Evolutionary conservation across 352 stramenopile species (phyloP), one percentile per base, ranked within the genome.

Genomic region (Blastocystis hominis): DNA sequence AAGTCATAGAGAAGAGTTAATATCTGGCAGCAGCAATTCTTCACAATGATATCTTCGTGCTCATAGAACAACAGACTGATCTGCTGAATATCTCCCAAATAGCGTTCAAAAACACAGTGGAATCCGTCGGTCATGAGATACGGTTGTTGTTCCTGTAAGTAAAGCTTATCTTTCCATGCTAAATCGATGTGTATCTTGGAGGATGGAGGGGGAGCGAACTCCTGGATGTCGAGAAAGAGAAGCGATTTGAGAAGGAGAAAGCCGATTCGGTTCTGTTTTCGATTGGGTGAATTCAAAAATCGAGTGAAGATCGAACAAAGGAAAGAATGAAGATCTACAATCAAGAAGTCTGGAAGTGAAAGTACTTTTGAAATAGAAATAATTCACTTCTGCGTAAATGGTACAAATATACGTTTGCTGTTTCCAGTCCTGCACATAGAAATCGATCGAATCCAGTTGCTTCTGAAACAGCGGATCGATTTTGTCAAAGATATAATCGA

Each of bases 401-500:
- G 72, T 84, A 24, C 72, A 84, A 36, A 54, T 54, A 53, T 68
- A 84, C 34, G 13, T 30, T 34, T 84, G 72, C 13, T 68, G 34
- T 15, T 38, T 38, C 72, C 72, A 84, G 44, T 84, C 50, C 47
- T 84, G 47, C 20, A 84, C 7, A 36, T 53, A 47, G 36, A 84
- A 84, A 13, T 84, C 72, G 6, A 68, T 84, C 4, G 72, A 68
- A 20, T 42, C 40, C 30, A 66, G 10, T n/a, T 66, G 10, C 17
- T 20, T 34, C 2, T 10, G 20, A 64, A 84, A 84, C 10, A 69
- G 3, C 4, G 72, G 47, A 34, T 69, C 46, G 13, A 84, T 50
- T 30, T 84, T 84, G 30, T 66, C 47, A 40, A 84, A 64, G 10
- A 84, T 40, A 34, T 68, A 84, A 46, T 84, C 72, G 20, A 84